Base-by-base conservation (phyloP, 805 yeast species). In the Ogataea glucozyma region DNA sequence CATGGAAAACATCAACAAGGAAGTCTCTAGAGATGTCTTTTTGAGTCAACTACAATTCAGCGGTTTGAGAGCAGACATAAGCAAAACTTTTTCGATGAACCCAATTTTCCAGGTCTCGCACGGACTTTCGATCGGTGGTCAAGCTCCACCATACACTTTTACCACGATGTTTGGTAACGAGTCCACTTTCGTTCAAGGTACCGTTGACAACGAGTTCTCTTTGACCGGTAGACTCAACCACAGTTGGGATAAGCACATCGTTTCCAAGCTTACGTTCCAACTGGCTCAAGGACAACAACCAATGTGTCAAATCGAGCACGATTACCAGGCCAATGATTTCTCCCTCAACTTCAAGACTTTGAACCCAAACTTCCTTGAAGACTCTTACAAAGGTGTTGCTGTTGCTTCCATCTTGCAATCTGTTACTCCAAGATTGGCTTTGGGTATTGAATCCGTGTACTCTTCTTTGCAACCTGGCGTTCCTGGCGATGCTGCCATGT, bases 51-150 rank as follows among this genome's bases (percentile, higher is more conserved):
- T 87, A 72, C 82, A 84, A 68, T 91, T 91, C 76, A 84, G 96
- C 29, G 99, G 99, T 46, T 77, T 93, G 61, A 85, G 96, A 65
- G 99, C 98, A 44, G 99, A 93, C 67, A 78, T 93, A 58, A 86
- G 88, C 72, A 91, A 91, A 76, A 88, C 90, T 11, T 88, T 93
- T 62, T 71, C 85, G 51, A 77, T 90, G 76, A 83, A 82, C 69
- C 99, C 99, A 45, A 90, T 88, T 46, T 93, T 93, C 84, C 98
- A 93, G 76, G 86, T 95, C 46, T 85, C 96, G 50, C 99, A 93
- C 66, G 84, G 96, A 47, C 85, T 93, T 62, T 76, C 95, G 29
- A 73, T 88, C 54, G 98, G 98, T 37, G 85, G 95, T 44, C 81
- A 83, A 52, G 74, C 87, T 66, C 96, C 97, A 39, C 84, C 93